Conservation (phyloP, 176 grass and related monocot species). For the Avena insularis region DNA sequence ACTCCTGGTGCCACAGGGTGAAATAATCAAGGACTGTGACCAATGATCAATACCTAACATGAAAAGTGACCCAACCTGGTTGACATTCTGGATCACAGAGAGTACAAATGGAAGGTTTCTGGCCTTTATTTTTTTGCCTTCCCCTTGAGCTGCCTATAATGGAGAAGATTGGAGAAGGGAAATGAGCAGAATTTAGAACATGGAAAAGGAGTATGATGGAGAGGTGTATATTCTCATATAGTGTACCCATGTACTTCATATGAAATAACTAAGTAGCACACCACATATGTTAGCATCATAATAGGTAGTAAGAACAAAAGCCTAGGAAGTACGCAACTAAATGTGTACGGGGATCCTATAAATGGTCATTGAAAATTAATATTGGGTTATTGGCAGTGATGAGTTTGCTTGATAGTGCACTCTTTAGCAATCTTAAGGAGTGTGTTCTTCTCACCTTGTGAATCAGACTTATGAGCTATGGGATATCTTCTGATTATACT, state of each 20-base stretch:
- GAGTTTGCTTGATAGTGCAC: background rate
- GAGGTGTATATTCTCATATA: background rate
- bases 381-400: background rate
- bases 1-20: constrained; percentile 11
- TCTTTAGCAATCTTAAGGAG: background rate
- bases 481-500: background rate
- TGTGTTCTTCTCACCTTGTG: constrained; percentile 16
- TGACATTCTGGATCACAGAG: constrained; percentile 22
- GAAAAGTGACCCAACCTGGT: background rate
- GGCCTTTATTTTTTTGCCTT: background rate
- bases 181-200: background rate
- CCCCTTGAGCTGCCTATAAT: constrained; percentile 8
- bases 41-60: background rate
- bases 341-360: background rate
- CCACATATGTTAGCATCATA: background rate
- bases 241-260: background rate
- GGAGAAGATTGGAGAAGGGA: background rate
- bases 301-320: background rate
- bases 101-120: constrained; percentile 3
- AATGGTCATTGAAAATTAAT: constrained; percentile 7
- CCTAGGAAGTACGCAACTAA: background rate
- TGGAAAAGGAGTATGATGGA: background rate
- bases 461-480: constrained; percentile 9
- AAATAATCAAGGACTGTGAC: constrained; percentile 21
- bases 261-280: background rate